Base-by-base conservation (phyloP, 306 rosid genomes). In the Sicyos edulis region DNA sequence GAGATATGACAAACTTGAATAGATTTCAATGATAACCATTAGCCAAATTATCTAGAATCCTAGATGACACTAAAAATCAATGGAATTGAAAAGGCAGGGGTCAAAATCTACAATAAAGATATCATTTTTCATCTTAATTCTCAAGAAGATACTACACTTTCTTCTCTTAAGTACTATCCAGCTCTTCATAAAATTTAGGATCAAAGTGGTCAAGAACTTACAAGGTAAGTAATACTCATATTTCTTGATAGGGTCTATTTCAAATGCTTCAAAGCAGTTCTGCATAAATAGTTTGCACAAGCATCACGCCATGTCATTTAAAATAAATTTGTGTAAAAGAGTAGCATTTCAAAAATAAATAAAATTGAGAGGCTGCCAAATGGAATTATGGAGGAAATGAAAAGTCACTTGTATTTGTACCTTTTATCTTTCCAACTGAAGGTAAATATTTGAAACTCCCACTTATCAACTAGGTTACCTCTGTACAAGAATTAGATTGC, bases 351-450 rank as follows among this genome's bases (percentile, higher is more conserved):
- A 26, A 26, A 26, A 26, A 8, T 22, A 58, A 11, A 13, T 2
- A 11, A 58, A 22, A 55, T n/a, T n/a, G n/a, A n/a, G n/a, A n/a
- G n/a, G n/a, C n/a, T n/a, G n/a, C n/a, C n/a, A 58, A 29, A 26
- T 26, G 29, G 29, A 26, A 26, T 26, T 26, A 26, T 26, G 29
- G 29, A 26, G 2, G 32, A 44, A 44, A 34, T 17, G 54, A 26
- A 26, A 26, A 26, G 17, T 44, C 54, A 42, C 29, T 64, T 54
- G 10, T 42, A 19, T 42, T 12, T 1, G 71, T 76, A 91, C 98
- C 95, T 88, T 83, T 96, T 85, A 77, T 92, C 96, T 17, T 92
- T 90, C 79, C 98, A 92, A 61, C 98, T 80, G 81, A 92, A 77
- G 66, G 88, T 89, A 45, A 85, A 92, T 77, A 90, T 89, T 81